Evolutionary conservation across 768 basidiomycete genomes (phyloP).

Genomic region (Agaricus sinodeliciosus): DNA sequence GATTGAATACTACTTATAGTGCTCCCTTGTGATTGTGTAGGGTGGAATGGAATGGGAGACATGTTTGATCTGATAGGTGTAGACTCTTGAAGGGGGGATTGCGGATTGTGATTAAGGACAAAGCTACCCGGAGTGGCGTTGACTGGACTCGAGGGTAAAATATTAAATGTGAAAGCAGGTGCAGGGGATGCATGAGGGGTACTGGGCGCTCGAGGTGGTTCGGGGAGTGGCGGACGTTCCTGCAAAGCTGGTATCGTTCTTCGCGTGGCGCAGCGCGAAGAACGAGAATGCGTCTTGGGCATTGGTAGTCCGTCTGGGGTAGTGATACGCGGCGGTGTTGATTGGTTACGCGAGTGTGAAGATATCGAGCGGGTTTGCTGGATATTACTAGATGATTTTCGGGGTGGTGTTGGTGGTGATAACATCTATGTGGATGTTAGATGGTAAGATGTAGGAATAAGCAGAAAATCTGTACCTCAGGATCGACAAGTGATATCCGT

Average conservation of each 20-base stretch:
- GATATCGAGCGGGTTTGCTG: slow-evolving; percentile 2
- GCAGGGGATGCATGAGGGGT: background rate
- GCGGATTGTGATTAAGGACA: slow-evolving; percentile 1
- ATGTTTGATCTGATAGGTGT: slow-evolving; percentile 21
- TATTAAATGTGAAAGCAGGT: slow-evolving; percentile 10
- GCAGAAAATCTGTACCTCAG: background rate
- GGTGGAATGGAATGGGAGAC: slow-evolving; percentile 28
- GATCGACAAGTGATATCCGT: background rate
- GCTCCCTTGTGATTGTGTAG: slow-evolving; percentile 25
- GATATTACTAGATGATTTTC: slow-evolving; percentile 6
- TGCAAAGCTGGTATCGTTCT: slow-evolving; percentile 2
- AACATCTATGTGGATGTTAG: background rate
- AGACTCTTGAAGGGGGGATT: slow-evolving; percentile 16
- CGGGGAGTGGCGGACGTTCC: slow-evolving; percentile 1
- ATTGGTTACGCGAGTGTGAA: slow-evolving; percentile 3
- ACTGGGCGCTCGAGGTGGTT: background rate
- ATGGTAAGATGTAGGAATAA: background rate
- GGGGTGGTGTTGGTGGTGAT: slow-evolving; percentile 7
- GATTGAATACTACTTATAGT: slow-evolving; percentile 39
- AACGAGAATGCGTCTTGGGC: slow-evolving; percentile 3
- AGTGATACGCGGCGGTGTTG: slow-evolving; percentile 8
- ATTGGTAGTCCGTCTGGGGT: slow-evolving; percentile 7
- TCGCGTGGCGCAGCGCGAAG: slow-evolving; percentile 1
- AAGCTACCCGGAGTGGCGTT: background rate
- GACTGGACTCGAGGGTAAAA: slow-evolving; percentile 1